A percentile compares a stretch with the other conserved stretches of the same genome.
phyloP scores from a whole-genome alignment of 352 stramenopile species.

The Phytophthora sp. region DNA sequence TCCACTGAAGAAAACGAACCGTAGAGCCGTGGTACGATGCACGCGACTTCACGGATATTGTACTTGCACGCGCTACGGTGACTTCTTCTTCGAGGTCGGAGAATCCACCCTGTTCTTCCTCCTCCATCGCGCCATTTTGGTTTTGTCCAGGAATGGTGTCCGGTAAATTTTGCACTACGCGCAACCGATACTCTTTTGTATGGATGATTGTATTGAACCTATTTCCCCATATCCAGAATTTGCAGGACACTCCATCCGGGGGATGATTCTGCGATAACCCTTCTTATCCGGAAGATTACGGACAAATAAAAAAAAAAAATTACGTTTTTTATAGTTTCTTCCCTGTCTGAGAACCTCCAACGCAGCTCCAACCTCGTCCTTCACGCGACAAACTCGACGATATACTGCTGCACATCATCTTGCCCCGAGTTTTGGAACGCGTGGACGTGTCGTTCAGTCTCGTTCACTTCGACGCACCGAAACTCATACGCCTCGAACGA shows the following conservation, averaged over 20 bases:
- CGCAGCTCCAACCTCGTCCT: neutral
- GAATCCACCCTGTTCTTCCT: neutral
- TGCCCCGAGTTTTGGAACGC: slow-evolving; percentile 42
- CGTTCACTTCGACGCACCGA: slow-evolving; percentile 42
- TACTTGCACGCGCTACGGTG: neutral
- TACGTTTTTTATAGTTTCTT: too few species aligned
- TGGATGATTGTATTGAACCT: neutral
- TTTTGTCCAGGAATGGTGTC: slow-evolving; percentile 3
- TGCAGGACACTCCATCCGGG: neutral
- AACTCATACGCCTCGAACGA: slow-evolving; percentile 38
- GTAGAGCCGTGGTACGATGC: slow-evolving; percentile 1
- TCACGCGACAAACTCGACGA: slow-evolving; percentile 44
- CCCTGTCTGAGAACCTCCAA: too few species aligned
- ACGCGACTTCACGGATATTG: slow-evolving; percentile 12
- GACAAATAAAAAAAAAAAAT: slow-evolving; percentile 6
- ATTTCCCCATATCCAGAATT: neutral
- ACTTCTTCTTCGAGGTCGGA: slow-evolving; percentile 1
- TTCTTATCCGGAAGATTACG: neutral
- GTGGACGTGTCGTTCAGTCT: slow-evolving; percentile 33
- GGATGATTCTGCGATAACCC: neutral
- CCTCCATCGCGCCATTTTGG: too few species aligned
- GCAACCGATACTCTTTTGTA: neutral
- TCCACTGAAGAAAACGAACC: slow-evolving; percentile 14
- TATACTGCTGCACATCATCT: slow-evolving; percentile 41
- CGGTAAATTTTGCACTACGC: slow-evolving; percentile 1